A percentile compares a stretch with the other conserved stretches of the same genome.
Conservation (phyloP, 2,329 filamentous ascomycete species). For the Neofusicoccum ribis region DNA sequence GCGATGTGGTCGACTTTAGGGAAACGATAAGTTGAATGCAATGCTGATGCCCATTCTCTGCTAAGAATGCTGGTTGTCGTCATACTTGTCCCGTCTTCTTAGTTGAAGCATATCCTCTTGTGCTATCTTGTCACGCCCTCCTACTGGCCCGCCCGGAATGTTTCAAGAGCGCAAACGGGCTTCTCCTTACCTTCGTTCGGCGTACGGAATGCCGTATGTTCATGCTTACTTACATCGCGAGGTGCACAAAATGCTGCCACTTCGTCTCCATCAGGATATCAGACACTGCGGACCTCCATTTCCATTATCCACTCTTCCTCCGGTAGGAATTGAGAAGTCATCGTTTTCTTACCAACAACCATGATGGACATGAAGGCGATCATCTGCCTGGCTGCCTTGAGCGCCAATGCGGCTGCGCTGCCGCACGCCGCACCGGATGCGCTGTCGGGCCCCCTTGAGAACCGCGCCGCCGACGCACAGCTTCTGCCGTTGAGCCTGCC, state of each 20-base stretch:
- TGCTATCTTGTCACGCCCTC: neutral
- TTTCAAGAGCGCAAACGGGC: neutral
- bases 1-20: neutral
- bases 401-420: neutral
- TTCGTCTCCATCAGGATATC: neutral
- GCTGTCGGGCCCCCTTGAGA: neutral
- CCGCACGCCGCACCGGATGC: neutral
- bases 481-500: neutral
- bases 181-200: slow-evolving; percentile 1
- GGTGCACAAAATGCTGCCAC: neutral
- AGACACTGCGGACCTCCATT: neutral
- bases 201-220: slow-evolving; percentile 4
- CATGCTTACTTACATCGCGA: neutral
- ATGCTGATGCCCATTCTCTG: neutral
- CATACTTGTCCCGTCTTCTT: neutral
- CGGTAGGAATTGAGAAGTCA: neutral
- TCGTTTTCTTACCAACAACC: neutral
- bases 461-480: neutral
- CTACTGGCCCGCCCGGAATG: slow-evolving; percentile 4
- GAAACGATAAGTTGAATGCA: neutral
- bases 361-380: slow-evolving; percentile 12
- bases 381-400: slow-evolving; percentile 12
- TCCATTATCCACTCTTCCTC: neutral
- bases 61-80: neutral
- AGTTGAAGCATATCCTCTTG: neutral